Evolutionary conservation across 2,329 filamentous ascomycete genomes (phyloP).

Genomic region (Colletotrichum lini): DNA sequence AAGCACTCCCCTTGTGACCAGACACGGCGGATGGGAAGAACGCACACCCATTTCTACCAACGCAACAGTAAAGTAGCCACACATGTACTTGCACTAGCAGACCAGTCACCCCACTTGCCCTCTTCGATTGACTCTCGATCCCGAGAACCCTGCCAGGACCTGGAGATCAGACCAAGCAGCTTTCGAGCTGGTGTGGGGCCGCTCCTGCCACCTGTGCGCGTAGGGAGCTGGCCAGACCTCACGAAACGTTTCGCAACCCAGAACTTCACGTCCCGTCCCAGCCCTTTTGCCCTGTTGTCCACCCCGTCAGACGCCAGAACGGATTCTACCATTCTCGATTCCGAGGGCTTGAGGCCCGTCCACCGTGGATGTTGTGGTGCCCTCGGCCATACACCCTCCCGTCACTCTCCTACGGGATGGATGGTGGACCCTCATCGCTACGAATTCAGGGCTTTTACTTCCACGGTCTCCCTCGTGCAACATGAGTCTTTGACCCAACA

Average conservation of each 20-base stretch:
- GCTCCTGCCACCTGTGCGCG: conserved; percentile 38
- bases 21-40: too few relatives aligned
- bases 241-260: conserved; percentile 39
- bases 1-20: neutral
- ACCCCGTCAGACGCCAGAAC: too few relatives aligned
- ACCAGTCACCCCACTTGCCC: conserved; percentile 18
- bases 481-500: conserved; percentile 11
- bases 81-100: too few relatives aligned
- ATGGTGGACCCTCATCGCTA: neutral
- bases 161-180: conserved; percentile 55
- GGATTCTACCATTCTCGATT: too few relatives aligned
- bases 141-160: conserved; percentile 43
- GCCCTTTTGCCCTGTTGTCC: neutral
- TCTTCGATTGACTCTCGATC: conserved; percentile 41
- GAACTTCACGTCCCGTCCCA: conserved; percentile 44
- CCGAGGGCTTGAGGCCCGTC: neutral
- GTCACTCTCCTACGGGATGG: neutral
- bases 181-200: conserved; percentile 48
- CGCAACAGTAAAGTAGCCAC: too few relatives aligned
- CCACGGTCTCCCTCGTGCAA: neutral
- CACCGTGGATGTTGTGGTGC: neutral
- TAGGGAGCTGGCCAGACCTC: conserved; percentile 41
- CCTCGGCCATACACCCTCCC: neutral
- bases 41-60: too few relatives aligned
- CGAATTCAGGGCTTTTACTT: conserved; percentile 3